Conservation (phyloP, 495 filamentous ascomycete genomes). For the Podospora pseudocomata region DNA sequence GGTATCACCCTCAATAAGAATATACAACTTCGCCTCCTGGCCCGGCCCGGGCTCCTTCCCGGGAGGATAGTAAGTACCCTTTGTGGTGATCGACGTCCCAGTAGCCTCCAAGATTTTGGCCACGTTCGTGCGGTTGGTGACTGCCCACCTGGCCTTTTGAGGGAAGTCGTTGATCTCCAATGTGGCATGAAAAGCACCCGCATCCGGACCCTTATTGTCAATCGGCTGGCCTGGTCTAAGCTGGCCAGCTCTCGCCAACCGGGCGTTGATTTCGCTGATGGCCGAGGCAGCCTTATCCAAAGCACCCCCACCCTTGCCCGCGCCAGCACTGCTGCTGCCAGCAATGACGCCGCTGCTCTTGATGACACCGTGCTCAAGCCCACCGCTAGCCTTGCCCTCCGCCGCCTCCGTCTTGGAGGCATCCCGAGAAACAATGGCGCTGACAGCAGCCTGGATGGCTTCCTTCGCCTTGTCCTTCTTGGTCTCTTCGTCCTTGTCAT, state of each 20-base stretch:
- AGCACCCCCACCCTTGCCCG: conserved; percentile 58
- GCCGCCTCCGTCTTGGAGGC: conserved; percentile 26
- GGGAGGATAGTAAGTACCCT: conserved; percentile 80
- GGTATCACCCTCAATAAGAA: conserved; percentile 95
- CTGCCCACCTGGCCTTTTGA: conserved; percentile 97
- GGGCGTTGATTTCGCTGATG: conserved; percentile 79
- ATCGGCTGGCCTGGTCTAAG: conserved; percentile 90
- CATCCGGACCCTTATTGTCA: conserved; percentile 97
- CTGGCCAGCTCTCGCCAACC: conserved; percentile 79
- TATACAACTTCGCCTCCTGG: conserved; percentile 87
- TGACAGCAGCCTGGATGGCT: conserved; percentile 57
- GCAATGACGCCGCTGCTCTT: conserved; percentile 44
- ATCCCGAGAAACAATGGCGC: conserved; percentile 52
- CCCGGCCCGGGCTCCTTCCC: conserved; percentile 75
- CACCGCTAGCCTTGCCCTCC: conserved; percentile 54
- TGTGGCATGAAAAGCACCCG: conserved; percentile 94
- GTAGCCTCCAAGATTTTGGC: conserved; percentile 96
- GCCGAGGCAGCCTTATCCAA: conserved; percentile 82
- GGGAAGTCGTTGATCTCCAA: conserved; percentile 99
- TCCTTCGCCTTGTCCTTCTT: conserved; percentile 61
- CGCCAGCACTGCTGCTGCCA: conserved; percentile 34
- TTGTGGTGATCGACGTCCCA: conserved; percentile 94
- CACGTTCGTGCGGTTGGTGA: conserved; percentile 98
- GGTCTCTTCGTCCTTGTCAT: conserved; percentile 56
- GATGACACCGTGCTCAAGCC: conserved; percentile 45